Percentiles rank a stretch among this genome's conserved stretches.
Conservation (phyloP, 1,139 yeast genomes). For the Zhuliangozyma parablackwelliae region DNA sequence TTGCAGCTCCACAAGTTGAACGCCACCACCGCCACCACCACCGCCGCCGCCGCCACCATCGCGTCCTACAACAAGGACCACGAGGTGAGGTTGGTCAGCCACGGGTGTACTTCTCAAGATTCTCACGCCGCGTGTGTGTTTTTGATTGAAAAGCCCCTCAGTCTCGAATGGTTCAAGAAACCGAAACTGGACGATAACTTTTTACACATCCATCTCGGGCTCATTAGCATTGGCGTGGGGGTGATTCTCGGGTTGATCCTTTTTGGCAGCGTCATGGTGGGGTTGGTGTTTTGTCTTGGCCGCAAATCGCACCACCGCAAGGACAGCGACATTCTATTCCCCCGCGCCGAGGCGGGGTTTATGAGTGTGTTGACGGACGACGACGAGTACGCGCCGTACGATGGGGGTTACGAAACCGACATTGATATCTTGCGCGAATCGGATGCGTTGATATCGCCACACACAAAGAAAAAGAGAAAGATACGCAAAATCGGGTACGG, state of each 20-base stretch:
- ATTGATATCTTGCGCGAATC: constrained; percentile 34
- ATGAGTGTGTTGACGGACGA: constrained; percentile 38
- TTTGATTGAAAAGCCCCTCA: constrained; percentile 62
- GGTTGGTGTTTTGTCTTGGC: constrained; percentile 26
- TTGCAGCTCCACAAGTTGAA: constrained; percentile 20
- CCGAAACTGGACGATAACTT: constrained; percentile 26
- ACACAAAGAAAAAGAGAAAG: constrained; percentile 15
- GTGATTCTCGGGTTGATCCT: constrained; percentile 52
- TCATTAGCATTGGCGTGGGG: constrained; percentile 64
- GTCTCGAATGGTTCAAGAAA: constrained; percentile 52
- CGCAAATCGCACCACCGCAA: constrained; percentile 6
- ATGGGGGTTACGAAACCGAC: constrained; percentile 46
- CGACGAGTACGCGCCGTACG: constrained; percentile 17
- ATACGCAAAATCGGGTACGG: constrained; percentile 15
- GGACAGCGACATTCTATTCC: constrained; percentile 11
- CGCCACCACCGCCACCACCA: background rate
- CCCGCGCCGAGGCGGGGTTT: constrained; percentile 26
- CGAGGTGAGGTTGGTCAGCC: constrained; percentile 59
- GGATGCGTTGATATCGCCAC: constrained; percentile 28
- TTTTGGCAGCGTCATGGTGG: constrained; percentile 29
- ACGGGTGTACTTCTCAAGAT: constrained; percentile 56
- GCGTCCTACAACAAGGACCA: constrained; percentile 52
- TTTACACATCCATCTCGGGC: constrained; percentile 58
- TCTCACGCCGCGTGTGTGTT: constrained; percentile 52
- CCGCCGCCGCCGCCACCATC: constrained; percentile 17